Evolutionary conservation across 768 basidiomycete genomes (phyloP), one percentile per base, ranked within the genome.

Genomic region (Tylopilus sp.): DNA sequence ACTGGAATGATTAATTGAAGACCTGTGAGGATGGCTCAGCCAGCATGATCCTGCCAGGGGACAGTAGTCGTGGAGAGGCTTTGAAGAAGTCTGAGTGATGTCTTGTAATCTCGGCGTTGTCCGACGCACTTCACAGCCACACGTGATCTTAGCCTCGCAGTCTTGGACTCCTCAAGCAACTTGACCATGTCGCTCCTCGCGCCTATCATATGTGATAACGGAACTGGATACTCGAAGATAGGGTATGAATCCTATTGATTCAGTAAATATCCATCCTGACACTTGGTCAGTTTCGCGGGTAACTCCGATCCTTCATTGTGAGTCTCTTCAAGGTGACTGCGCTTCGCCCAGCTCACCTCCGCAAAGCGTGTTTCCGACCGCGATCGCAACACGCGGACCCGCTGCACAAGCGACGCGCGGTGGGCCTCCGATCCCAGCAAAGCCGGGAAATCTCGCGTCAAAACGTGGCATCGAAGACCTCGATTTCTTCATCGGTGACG

Each of bases 401-500:
- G 76, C 87, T 3, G 54, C 83, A 0, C 80, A 85, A 58, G 54
- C 79, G 9, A 71, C 74, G 10, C 78, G 87, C 45, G 79, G 84
- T 37, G 89, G 87, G 2, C 90, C 92, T 13, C 77, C 90, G 19
- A 75, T 94, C 43, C 89, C 92, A 25, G 73, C 83, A 36, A 93
- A 93, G 70, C 92, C 93, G 9, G 87, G 92, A 4, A 85, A 95
- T 73, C 84, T 98, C 43, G 96, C 96, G 3, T 91, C 91, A 53
- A 98, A 98, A 74, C 86, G 97, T 51, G 97, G 97, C 12, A 88
- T 98, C 33, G 97, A 99, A 72, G 97, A 99, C 72, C 88, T 98
- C 57, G 96, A 99, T 76, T 99, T 98, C 80, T 97, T 89, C 79
- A 99, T 99, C 74, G 97, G 97, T 55, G 94, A 98, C 67, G 97